Conservation (phyloP, 164 flowering plant species). For the Chimonanthus praecox region DNA sequence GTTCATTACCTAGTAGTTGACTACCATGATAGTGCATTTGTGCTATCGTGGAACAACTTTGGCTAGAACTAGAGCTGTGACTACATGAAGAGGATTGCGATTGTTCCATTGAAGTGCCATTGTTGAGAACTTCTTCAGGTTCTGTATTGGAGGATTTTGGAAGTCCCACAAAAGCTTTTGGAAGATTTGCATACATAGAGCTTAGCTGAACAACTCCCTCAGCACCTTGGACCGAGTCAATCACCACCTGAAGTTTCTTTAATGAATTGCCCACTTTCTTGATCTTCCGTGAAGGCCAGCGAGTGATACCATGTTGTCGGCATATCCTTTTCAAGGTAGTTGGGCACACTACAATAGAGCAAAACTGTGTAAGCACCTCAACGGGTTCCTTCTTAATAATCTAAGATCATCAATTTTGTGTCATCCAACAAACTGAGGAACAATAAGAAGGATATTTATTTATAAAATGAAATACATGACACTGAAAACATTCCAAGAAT, state of each 20-base stretch:
- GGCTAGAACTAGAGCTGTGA: constrained; percentile 62
- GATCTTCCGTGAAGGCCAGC: constrained; percentile 93
- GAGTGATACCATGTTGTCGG: constrained; percentile 78
- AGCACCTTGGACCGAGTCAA: constrained; percentile 77
- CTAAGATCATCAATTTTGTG: background rate
- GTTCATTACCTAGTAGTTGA: constrained; percentile 13
- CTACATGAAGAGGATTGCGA: constrained; percentile 67
- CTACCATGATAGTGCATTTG: constrained; percentile 17
- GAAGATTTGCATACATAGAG: constrained; percentile 60
- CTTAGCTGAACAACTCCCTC: constrained; percentile 54
- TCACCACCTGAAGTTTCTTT: constrained; percentile 69
- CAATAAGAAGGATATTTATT: background rate
- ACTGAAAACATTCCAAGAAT: no score
- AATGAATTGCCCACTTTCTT: constrained; percentile 87
- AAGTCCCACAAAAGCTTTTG: constrained; percentile 28
- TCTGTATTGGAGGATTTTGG: constrained; percentile 21
- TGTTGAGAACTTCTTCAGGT: constrained; percentile 7
- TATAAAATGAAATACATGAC: no score
- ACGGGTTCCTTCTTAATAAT: background rate
- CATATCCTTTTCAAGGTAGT: constrained; percentile 91
- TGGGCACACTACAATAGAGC: constrained; percentile 64
- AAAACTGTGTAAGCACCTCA: background rate
- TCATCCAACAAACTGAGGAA: background rate
- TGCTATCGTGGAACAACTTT: constrained; percentile 37
- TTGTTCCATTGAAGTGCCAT: constrained; percentile 22